phyloP scores from a whole-genome alignment of 495 filamentous ascomycete genomes.

The Ramalina peruviana region DNA sequence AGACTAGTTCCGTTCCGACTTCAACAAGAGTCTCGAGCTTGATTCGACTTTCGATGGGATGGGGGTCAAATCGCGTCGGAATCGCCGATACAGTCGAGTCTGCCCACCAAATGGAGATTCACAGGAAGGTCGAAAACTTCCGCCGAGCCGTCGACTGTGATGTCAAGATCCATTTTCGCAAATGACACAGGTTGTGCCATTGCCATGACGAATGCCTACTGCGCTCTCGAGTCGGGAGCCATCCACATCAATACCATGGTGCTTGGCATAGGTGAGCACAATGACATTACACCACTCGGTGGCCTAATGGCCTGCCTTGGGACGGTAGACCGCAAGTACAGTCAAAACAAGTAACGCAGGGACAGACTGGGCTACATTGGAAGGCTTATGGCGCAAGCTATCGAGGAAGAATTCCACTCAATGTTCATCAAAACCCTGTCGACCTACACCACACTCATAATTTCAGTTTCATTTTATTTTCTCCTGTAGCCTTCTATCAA shows the following conservation, averaged over 20 bases:
- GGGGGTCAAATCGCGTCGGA: constrained; percentile 66
- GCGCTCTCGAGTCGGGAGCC: constrained; percentile 38
- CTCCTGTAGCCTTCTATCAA: too few relatives aligned
- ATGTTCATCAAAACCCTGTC: constrained; percentile 18
- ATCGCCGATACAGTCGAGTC: constrained; percentile 74
- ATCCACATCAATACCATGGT: constrained; percentile 38
- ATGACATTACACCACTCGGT: constrained; percentile 20
- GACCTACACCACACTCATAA: too few relatives aligned
- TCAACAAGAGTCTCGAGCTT: constrained; percentile 64
- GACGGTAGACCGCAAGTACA: constrained; percentile 34
- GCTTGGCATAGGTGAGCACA: constrained; percentile 35
- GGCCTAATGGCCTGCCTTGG: constrained; percentile 42
- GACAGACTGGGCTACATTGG: constrained; percentile 40
- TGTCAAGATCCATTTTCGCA: constrained; percentile 39
- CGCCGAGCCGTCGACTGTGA: constrained; percentile 38
- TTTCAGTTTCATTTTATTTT: too few relatives aligned
- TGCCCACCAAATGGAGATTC: constrained; percentile 40
- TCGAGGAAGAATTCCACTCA: constrained; percentile 37
- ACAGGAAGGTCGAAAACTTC: constrained; percentile 52
- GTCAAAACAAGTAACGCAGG: constrained; percentile 39
- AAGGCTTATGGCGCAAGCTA: constrained; percentile 34
- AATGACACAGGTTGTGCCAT: constrained; percentile 40
- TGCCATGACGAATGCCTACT: constrained; percentile 40
- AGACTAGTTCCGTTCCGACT: constrained; percentile 72
- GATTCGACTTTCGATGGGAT: constrained; percentile 69